Base-by-base conservation (phyloP, 768 basidiomycete genomes). In the Mycena crocata region DNA sequence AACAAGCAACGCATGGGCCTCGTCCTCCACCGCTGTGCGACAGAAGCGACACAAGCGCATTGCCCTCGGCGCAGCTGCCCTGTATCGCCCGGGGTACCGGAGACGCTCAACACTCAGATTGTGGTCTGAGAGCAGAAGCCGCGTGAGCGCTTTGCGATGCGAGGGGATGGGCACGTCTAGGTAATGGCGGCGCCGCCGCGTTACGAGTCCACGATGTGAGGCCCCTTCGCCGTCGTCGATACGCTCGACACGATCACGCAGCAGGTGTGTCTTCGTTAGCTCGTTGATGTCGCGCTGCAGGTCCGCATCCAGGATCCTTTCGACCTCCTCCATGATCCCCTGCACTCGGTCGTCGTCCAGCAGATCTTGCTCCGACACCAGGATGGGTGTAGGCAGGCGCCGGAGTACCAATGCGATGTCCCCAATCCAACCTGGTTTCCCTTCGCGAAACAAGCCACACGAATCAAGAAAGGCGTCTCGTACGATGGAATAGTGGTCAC, bases 181-280 rank as follows among this genome's bases (percentile, higher is more conserved):
- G 23, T 60, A 60, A n/a, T 60, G 58, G 2, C 58, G 58, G 10
- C 46, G 58, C 1, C 58, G 58, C 24, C 58, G 31, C 23, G 37
- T 40, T 9, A 50, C 46, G 4, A 32, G 44, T 5, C 40, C 56
- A 26, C 42, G 8, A 14, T 23, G 44, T n/a, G 14, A 46, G 15
- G 5, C 5, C 34, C 26, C 30, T 12, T 60, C 58, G 4, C 48
- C 58, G 3, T 50, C 48, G 14, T 37, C 24, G 6, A 58, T 46
- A 13, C n/a, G 44, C 21, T 60, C 58, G 23, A 50, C 35, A 1
- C 60, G 60, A 17, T 32, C 28, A 0, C 31, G 8, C 5, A 62
- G 50, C n/a, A 62, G 39, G 31, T 52, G 60, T 7, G 60, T 62
- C 40, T 26, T 44, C 9, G 19, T 15, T 35, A 61, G 42, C 23